Evolutionary conservation across 148 eudicot genomes (phyloP).

Genomic region (Beta vulgaris): DNA sequence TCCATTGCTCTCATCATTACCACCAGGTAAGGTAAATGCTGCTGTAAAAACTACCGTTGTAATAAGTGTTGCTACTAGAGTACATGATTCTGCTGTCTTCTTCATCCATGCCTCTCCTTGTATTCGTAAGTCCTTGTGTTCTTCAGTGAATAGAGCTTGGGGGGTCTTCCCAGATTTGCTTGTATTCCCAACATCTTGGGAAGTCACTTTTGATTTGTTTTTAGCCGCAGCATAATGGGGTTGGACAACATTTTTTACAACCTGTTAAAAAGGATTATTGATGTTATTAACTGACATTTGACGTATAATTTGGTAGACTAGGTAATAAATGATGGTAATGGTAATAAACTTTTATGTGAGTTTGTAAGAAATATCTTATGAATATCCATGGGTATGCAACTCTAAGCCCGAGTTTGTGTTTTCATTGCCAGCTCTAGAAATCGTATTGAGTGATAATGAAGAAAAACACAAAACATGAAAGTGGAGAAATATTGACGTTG

Average conservation of each 20-base stretch:
- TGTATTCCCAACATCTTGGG: constrained; percentile 14
- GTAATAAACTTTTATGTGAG: too few species aligned
- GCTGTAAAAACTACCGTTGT: constrained; percentile 28
- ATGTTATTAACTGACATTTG: too few species aligned
- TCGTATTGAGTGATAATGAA: too few species aligned
- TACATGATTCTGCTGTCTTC: constrained; percentile 29
- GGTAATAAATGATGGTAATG: too few species aligned
- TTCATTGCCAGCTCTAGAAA: too few species aligned
- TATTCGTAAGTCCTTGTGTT: constrained; percentile 16
- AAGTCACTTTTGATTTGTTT: too few species aligned
- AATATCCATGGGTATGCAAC: too few species aligned
- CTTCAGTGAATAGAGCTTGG: constrained; percentile 21
- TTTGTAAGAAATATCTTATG: too few species aligned
- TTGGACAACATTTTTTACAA: constrained; percentile 22
- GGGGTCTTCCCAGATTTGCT: constrained; percentile 19
- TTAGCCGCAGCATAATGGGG: constrained; percentile 19
- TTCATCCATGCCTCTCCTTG: constrained; percentile 30
- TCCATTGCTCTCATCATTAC: constrained; percentile 11
- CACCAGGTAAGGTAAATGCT: constrained; percentile 26
- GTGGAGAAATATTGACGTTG: too few species aligned
- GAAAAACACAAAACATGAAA: too few species aligned
- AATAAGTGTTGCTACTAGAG: constrained; percentile 23
- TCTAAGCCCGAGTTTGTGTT: too few species aligned
- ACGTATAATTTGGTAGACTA: too few species aligned
- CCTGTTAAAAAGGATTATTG: constrained; percentile 8